Conservation (phyloP, 805 yeast species). For the Candida quercuum region DNA sequence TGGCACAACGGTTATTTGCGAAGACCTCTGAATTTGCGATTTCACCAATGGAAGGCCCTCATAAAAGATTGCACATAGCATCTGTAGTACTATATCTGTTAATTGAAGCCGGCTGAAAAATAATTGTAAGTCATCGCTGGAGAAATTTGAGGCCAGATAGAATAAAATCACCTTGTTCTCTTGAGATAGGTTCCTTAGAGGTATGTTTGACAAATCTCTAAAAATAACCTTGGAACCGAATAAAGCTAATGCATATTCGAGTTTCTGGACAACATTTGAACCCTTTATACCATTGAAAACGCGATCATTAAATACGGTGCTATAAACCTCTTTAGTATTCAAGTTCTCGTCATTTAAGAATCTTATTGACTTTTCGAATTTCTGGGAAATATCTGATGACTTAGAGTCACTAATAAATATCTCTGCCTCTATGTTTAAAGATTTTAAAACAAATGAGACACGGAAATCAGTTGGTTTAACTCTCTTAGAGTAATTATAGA, state of each 20-base stretch:
- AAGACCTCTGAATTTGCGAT: not conserved
- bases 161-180: constrained; percentile 16
- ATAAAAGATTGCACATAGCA: constrained; percentile 19
- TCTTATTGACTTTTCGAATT: constrained; percentile 31
- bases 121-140: constrained; percentile 4
- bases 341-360: constrained; percentile 13
- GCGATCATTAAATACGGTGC: constrained; percentile 8
- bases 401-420: constrained; percentile 8
- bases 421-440: constrained; percentile 23
- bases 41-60: constrained; percentile 15
- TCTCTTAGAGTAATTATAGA: constrained; percentile 33
- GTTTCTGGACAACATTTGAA: constrained; percentile 10
- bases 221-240: constrained; percentile 10
- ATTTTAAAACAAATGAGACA: constrained; percentile 1
- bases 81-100: constrained; percentile 15
- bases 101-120: constrained; percentile 10
- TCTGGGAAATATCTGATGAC: constrained; percentile 20
- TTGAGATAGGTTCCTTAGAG: constrained; percentile 10
- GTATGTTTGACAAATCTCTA: constrained; percentile 2
- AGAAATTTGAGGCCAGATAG: constrained; percentile 10
- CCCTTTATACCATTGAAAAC: constrained; percentile 9
- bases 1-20: constrained; percentile 1
- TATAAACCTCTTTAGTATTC: constrained; percentile 1
- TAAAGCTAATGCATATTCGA: constrained; percentile 9
- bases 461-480: constrained; percentile 4